Evolutionary conservation across 805 yeast species (phyloP).

Genomic region (Candida dajiaensis): DNA sequence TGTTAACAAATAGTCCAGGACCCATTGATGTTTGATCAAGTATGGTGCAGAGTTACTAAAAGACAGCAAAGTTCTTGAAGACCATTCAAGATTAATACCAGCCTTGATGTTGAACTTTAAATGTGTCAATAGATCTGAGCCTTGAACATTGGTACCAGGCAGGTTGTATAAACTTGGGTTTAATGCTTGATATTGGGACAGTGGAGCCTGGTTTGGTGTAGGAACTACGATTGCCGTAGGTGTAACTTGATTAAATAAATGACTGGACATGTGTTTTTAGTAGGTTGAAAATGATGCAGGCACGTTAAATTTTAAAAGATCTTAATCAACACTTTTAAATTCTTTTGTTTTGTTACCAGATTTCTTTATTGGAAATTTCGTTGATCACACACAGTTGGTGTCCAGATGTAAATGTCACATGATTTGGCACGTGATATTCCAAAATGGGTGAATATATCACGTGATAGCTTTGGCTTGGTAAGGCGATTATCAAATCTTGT

Average conservation of each 20-base stretch:
- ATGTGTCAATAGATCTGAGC: constrained; percentile 22
- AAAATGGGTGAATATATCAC: no score
- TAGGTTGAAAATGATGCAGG: neutral
- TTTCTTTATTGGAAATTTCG: no score
- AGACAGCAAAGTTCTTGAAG: constrained; percentile 16
- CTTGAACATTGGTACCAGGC: constrained; percentile 17
- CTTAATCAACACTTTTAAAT: no score
- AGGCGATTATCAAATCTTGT: no score
- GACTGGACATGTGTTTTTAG: neutral
- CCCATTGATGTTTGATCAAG: constrained; percentile 19
- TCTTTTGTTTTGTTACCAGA: no score
- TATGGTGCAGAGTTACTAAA: constrained; percentile 19
- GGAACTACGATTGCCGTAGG: constrained; percentile 13
- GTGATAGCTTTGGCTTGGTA: neutral
- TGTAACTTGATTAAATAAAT: constrained; percentile 5
- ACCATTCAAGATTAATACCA: constrained; percentile 22
- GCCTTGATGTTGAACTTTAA: constrained; percentile 19
- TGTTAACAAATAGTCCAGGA: constrained; percentile 17
- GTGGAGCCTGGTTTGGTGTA: constrained; percentile 2
- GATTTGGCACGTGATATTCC: neutral
- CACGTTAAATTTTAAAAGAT: no score
- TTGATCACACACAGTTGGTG: neutral
- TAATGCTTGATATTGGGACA: neutral
- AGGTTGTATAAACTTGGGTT: constrained; percentile 9
- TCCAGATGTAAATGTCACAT: neutral